Evolutionary conservation across 1,139 yeast species (phyloP), one percentile per base, ranked within the genome.

Genomic region (Blastobotrys capitulatus): DNA sequence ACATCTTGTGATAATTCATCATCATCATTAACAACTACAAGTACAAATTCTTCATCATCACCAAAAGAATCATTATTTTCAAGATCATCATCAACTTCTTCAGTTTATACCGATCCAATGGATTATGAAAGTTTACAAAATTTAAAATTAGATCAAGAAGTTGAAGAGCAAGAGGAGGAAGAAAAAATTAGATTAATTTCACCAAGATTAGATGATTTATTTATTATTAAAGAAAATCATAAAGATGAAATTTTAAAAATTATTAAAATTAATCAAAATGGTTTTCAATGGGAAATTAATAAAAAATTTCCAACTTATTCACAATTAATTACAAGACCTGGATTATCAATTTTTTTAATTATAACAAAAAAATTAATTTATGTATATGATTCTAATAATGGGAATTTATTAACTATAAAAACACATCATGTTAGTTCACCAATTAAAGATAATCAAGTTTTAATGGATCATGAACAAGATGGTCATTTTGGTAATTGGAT

Each of bases 401-500:
- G 43, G 12, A 15, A 22, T 22, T 12, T 10, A 25, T 29, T 38
- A 19, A 22, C 38, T 1, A 31, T 18, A 13, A 40, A 38, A 22
- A 13, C 19, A 5, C 43, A 44, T 15, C 26, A 18, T 10, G 34
- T 36, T 15, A 2, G 12, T 4, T 15, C 25, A n/a, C 44, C 44
- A 12, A 18, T 13, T 6, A 22, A 1, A 25, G 41, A n/a, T n/a
- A 22, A 9, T n/a, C 4, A 32, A 35, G n/a, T 12, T 22, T 27
- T 15, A 37, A 18, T 25, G 40, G 35, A 26, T 25, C 25, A n/a
- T n/a, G 46, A 37, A 18, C 36, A 16, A 10, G 31, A 36, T 12
- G 40, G 37, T n/a, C 38, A 16, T 19, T 20, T 31, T n/a, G 48
- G 42, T 19, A 47, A 47, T 29, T 47, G 42, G 39, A 46, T 31